phyloP scores from a whole-genome alignment of 129 eudicot genomes.

The Flaveria robusta region DNA sequence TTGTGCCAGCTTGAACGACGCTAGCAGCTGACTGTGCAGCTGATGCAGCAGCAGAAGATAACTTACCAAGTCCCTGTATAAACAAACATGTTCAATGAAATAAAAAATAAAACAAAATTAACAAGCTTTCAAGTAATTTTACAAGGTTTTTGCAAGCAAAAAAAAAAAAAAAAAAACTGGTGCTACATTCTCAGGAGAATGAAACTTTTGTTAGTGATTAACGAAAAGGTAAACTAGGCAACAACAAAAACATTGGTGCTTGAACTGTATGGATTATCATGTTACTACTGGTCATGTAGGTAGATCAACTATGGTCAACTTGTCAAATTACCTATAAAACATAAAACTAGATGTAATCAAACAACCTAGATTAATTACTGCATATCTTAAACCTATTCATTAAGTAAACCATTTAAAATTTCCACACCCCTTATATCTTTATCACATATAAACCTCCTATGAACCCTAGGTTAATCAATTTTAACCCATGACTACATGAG shows the following conservation, averaged over 20 bases:
- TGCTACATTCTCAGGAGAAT: too few relatives aligned
- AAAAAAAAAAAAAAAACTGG: too few relatives aligned
- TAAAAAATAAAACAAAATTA: neutral
- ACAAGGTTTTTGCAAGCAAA: neutral
- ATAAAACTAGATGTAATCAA: neutral
- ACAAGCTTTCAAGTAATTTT: neutral
- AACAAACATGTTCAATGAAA: slow-evolving; percentile 42
- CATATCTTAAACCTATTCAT: neutral
- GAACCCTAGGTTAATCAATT: too few relatives aligned
- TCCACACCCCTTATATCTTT: too few relatives aligned
- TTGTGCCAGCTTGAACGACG: slow-evolving; percentile 85
- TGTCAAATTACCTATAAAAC: neutral
- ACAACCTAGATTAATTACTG: neutral
- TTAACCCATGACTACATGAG: too few relatives aligned
- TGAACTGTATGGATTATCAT: neutral
- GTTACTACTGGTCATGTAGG: slow-evolving; percentile 1
- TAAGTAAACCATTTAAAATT: too few relatives aligned
- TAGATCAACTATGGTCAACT: neutral
- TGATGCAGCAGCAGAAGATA: slow-evolving; percentile 80
- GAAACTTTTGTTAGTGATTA: neutral
- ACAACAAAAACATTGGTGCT: neutral
- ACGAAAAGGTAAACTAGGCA: slow-evolving; percentile 3
- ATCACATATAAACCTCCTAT: too few relatives aligned
- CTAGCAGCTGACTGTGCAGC: slow-evolving; percentile 92
- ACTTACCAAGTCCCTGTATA: slow-evolving; percentile 79